Percentiles rank a stretch among this genome's conserved stretches.
These are phyloP conservation scores for Vitis riparia DNA, from an alignment of 164 flowering plant genomes.

Conservation along the genomic window DNA sequence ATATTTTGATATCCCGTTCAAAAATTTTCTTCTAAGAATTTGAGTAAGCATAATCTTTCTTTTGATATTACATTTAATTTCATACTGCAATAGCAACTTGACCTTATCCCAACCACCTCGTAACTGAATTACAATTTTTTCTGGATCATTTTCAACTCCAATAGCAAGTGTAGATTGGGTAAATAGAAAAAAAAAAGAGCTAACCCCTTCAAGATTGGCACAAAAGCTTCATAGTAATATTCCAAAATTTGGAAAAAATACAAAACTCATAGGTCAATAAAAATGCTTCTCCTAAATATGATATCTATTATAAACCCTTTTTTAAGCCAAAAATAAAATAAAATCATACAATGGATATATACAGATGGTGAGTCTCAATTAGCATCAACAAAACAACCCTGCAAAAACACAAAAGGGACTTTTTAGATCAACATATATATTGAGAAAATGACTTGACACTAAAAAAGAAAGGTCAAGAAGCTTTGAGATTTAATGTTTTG, in stretches of 20 bases:
- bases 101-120: no score
- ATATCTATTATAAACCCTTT: slow-evolving; percentile 7
- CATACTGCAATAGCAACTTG: no score
- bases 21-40: no score
- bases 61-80: no score
- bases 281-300: slow-evolving; percentile 3
- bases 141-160: not conserved
- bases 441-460: not conserved
- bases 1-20: no score
- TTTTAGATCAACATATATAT: slow-evolving; percentile 47
- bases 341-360: slow-evolving; percentile 34
- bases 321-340: not conserved
- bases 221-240: not conserved
- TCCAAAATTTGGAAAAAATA: not conserved
- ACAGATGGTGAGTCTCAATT: slow-evolving; percentile 50
- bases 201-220: not conserved
- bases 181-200: not conserved
- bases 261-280: not conserved
- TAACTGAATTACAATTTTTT: no score
- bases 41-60: no score
- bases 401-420: slow-evolving; percentile 76
- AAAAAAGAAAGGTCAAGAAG: not conserved
- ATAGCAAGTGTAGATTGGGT: no score
- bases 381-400: slow-evolving; percentile 68
- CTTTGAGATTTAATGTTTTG: slow-evolving; percentile 1